These are phyloP conservation scores for Solanum tacnaense DNA, from an alignment of 257 asterid genomes.

Conservation along the genomic window DNA sequence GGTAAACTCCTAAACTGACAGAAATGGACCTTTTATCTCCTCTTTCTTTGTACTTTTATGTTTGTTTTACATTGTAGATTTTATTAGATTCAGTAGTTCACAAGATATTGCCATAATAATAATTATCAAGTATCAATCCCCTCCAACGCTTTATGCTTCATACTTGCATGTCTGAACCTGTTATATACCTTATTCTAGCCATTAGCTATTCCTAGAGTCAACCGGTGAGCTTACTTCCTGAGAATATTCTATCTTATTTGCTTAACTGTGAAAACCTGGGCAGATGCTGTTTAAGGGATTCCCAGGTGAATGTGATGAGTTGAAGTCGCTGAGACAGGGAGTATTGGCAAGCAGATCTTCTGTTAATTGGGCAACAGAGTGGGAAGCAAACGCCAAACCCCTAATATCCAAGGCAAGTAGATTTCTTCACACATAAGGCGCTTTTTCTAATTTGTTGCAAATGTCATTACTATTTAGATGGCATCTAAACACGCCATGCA, in stretches of 20 bases:
- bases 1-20: conserved; percentile 34
- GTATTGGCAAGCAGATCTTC: conserved; percentile 58
- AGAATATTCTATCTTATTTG: not conserved
- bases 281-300: conserved; percentile 87
- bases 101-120: not conserved
- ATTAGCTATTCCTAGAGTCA: not conserved
- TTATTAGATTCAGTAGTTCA: not conserved
- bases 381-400: conserved; percentile 83
- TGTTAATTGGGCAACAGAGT: conserved; percentile 67
- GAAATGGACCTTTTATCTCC: not conserved
- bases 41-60: not conserved
- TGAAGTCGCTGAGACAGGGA: conserved; percentile 52
- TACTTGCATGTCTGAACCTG: not conserved
- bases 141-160: not conserved
- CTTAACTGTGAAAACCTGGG: not conserved
- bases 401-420: conserved; percentile 53
- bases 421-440: not conserved
- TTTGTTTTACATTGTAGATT: not conserved
- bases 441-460: not conserved
- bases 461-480: not conserved
- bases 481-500: not conserved
- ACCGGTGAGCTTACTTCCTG: not conserved
- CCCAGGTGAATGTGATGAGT: conserved; percentile 50
- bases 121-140: not conserved
- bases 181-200: not conserved